Evolutionary conservation across 305 asterid species (phyloP), one percentile per base, ranked within the genome.

Genomic region (Ilex paraguariensis): DNA sequence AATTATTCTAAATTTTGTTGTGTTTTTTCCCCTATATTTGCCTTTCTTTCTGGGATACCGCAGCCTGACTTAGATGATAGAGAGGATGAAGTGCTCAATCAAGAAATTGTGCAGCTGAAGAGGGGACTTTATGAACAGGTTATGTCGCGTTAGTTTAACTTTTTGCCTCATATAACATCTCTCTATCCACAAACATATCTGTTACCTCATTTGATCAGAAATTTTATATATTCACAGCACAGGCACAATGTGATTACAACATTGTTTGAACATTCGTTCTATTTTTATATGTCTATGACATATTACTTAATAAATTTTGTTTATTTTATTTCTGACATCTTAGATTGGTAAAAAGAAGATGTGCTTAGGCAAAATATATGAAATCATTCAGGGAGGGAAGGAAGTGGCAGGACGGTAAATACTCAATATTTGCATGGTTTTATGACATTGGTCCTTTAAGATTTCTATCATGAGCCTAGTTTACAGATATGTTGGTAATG

Each of bases 61-160:
- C 83, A 91, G 99, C 98, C 99, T 57, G 91, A 84, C 32, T 72
- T 94, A 80, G 91, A 81, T 33, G 96, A 88, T 73, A 91, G 87
- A 81, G 99, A 91, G 73, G 96, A 84, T 54, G 88, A 81, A 65
- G 69, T 68, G 55, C 74, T 85, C 70, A 60, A 78, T 69, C 85
- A 84, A 71, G 91, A 91, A 77, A 74, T 91, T 74, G 73, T 72
- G 73, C 91, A 65, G 75, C 84, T 91, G 66, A 84, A 85, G 75
- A 70, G 45, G 62, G 80, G 75, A 65, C 88, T 88, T 71, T 73
- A 61, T 60, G 96, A 83, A 67, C 83, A 88, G 96, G 98, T 90
- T 63, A 69, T 30, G 6, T 10, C n/a, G 31, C 3, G 28, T 21
- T 21, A 21, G 28, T 21, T 21, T 21, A 21, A 21, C 28, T 21